Evolutionary conservation across 192 early-diverging fungal species (phyloP), one percentile per base, ranked within the genome.

Genomic region (Entrophospora sp.): DNA sequence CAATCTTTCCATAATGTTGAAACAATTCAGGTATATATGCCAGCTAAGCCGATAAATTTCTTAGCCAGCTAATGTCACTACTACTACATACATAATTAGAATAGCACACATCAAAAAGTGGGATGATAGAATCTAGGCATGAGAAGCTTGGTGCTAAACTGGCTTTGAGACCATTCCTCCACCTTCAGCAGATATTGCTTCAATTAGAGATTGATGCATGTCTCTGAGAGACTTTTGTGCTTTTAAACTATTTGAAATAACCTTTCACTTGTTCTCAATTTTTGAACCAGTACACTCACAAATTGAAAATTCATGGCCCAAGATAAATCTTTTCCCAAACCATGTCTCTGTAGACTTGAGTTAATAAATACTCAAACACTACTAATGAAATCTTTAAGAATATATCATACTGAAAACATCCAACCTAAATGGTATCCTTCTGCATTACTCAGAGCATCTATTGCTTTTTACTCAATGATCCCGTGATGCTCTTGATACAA

Each of bases 371-470:
- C 5, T 61, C 35, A 20, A 20, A 38, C 24, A 52, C 20, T 65
- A 16, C 51, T 12, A 65, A 37, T 38, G 12, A 65, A 53, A 2
- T 8, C 35, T 65, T 37, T 65, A 16, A 64, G 45, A 49, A 64
- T 49, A 36, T 46, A 52, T 10, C 48, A 62, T 63, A 69, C 67
- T 60, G 67, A 63, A 18, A 69, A 69, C 35, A 69, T 69, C 67
- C 67, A 69, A 14, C 64, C 59, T 0, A 69, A 16, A 32, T 69
- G 67, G 8, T 69, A 69, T 0, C 58, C 67, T 61, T 69, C 67
- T 30, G 60, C 58, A 35, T 69, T 62, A 40, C 10, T 27, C 20
- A 60, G 61, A 13, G 67, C 58, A 62, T 69, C 67, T 38, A 63
- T 13, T n/a, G 67, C 58, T 20, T 49, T n/a, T 22, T 52, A 24